Percentiles rank a stretch among this genome's conserved stretches.
Evolutionary conservation across 176 grass and related monocot species (phyloP).

Genomic region (maize (Zea mays)): DNA sequence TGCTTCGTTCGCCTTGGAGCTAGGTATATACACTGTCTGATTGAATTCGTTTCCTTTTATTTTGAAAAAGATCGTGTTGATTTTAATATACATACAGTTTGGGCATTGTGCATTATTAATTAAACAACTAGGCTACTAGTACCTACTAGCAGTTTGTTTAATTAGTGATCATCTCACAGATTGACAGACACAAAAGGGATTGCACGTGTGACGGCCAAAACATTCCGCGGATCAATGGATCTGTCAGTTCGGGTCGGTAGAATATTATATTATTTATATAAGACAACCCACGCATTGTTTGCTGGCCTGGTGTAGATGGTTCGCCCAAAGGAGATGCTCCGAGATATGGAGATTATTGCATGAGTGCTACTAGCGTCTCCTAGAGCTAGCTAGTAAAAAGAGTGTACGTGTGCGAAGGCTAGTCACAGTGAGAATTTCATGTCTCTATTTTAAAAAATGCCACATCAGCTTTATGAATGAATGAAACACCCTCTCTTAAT

Average conservation of each 20-base stretch:
- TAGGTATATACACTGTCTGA: too few species aligned
- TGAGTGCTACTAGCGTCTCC: not conserved
- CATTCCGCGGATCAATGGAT: conserved; percentile 37
- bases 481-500: too few species aligned
- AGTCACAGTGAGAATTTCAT: too few species aligned
- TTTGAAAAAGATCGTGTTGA: too few species aligned
- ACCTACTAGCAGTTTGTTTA: not conserved
- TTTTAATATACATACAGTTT: not conserved
- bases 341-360: not conserved
- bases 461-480: too few species aligned
- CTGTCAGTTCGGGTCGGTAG: not conserved
- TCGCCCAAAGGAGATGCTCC: not conserved
- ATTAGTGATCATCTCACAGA: not conserved
- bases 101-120: too few species aligned
- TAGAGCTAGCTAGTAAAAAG: too few species aligned
- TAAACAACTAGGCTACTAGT: too few species aligned
- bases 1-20: too few species aligned
- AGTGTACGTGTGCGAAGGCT: too few species aligned
- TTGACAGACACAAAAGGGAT: conserved; percentile 18
- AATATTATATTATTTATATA: not conserved
- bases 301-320: conserved; percentile 4
- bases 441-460: too few species aligned
- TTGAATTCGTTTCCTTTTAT: too few species aligned
- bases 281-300: not conserved
- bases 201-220: conserved; percentile 45